Percentiles rank a stretch among this genome's conserved stretches.
Evolutionary conservation across 2,329 filamentous ascomycete species (phyloP).

Genomic region (Verticillium dahliae): DNA sequence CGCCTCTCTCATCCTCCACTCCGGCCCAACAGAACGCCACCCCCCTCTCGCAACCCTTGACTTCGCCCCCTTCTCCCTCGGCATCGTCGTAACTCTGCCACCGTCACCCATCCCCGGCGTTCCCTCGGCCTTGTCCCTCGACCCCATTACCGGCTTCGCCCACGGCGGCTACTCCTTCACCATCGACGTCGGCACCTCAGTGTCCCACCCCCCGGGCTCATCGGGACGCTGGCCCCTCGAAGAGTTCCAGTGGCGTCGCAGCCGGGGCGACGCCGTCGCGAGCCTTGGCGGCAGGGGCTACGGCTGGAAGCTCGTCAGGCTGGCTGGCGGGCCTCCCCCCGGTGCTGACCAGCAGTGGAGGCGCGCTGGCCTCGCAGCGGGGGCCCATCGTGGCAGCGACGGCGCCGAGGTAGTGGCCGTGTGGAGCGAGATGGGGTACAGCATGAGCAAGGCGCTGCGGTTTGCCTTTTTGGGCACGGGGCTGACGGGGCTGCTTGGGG

Average conservation of each 20-base stretch:
- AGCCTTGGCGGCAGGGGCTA: constrained; percentile 20
- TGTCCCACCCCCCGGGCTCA: background rate
- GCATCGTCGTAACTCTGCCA: constrained; percentile 7
- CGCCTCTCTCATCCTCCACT: constrained; percentile 11
- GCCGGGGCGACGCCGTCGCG: constrained; percentile 24
- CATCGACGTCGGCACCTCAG: constrained; percentile 20
- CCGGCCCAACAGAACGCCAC: constrained; percentile 6
- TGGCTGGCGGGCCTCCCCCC: constrained; percentile 15
- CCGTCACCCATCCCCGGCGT: constrained; percentile 7
- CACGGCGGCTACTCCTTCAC: constrained; percentile 22
- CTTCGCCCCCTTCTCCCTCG: background rate
- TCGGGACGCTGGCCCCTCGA: constrained; percentile 16
- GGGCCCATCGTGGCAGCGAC: constrained; percentile 19
- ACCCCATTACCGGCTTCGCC: constrained; percentile 4
- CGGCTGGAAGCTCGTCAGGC: constrained; percentile 36
- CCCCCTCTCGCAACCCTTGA: constrained; percentile 10
- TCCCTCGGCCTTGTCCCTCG: constrained; percentile 3
- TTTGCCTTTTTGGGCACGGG: constrained; percentile 35
- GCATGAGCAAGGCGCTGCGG: constrained; percentile 23
- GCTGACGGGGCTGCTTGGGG: constrained; percentile 28
- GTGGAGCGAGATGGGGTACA: constrained; percentile 20
- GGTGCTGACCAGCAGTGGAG: constrained; percentile 6
- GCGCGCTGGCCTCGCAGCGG: constrained; percentile 8
- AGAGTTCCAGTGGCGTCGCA: constrained; percentile 36
- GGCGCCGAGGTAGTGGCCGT: constrained; percentile 36